phyloP scores from a whole-genome alignment of 495 filamentous ascomycete genomes.

The Tuber magnatum region DNA sequence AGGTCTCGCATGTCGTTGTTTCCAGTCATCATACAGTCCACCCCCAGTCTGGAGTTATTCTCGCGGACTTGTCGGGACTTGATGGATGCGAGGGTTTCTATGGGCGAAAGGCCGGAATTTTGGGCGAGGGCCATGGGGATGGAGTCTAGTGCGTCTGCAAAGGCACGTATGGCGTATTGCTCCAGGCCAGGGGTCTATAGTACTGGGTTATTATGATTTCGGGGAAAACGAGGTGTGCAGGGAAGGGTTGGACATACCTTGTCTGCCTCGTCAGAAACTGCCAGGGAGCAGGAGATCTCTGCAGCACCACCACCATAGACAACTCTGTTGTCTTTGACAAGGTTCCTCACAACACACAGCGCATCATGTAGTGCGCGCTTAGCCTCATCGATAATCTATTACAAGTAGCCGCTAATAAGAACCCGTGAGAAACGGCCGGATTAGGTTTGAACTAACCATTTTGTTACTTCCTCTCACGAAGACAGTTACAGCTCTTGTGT shows the following conservation, averaged over 20 bases:
- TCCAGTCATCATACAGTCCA: constrained; percentile 95
- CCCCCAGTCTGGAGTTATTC: constrained; percentile 74
- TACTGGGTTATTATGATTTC: constrained; percentile 9
- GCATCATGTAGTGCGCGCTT: constrained; percentile 96
- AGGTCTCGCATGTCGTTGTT: constrained; percentile 94
- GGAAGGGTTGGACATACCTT: constrained; percentile 49
- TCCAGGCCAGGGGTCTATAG: constrained; percentile 78
- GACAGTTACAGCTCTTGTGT: constrained; percentile 89
- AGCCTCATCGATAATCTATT: constrained; percentile 93
- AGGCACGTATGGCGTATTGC: constrained; percentile 98
- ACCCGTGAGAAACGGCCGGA: neutral
- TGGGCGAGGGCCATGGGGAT: constrained; percentile 95
- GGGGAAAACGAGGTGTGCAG: neutral
- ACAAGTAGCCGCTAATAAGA: constrained; percentile 34
- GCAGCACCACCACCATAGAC: constrained; percentile 98
- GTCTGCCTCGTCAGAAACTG: constrained; percentile 89
- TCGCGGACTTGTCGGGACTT: constrained; percentile 94
- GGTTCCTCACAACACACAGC: constrained; percentile 92
- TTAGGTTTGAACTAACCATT: constrained; percentile 59
- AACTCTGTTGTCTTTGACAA: constrained; percentile 91
- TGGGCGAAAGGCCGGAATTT: constrained; percentile 92
- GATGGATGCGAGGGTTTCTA: constrained; percentile 87
- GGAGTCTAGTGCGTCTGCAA: constrained; percentile 87
- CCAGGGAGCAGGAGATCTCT: constrained; percentile 94
- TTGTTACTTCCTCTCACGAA: constrained; percentile 98